phyloP scores from a whole-genome alignment of 768 basidiomycete genomes.

The Lactifluus echinatus region DNA sequence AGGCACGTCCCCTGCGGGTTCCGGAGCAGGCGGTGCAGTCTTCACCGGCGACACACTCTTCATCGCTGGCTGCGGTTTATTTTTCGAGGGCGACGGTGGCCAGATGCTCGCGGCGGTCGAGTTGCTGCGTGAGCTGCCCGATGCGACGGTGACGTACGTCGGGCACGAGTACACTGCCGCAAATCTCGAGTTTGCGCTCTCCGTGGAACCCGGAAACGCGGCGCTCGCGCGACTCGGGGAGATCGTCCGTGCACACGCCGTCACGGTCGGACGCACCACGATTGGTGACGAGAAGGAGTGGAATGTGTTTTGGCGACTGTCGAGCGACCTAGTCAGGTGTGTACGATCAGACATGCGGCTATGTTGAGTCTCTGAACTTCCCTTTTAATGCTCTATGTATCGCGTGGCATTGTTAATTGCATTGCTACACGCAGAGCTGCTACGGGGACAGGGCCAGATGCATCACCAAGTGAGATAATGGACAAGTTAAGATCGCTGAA shows the following conservation, averaged over 20 bases:
- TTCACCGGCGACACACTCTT: slow-evolving; percentile 97
- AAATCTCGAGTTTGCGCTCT: slow-evolving; percentile 62
- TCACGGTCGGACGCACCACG: slow-evolving; percentile 76
- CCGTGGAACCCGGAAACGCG: slow-evolving; percentile 54
- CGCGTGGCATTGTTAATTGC: background rate
- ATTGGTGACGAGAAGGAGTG: slow-evolving; percentile 90
- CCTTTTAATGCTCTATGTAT: background rate
- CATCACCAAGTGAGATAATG: slow-evolving; percentile 56
- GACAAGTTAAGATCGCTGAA: slow-evolving; percentile 70
- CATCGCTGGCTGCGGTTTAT: slow-evolving; percentile 81
- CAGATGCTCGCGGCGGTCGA: slow-evolving; percentile 75
- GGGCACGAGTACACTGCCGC: slow-evolving; percentile 89
- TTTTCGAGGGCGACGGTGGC: slow-evolving; percentile 79
- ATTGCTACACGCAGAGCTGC: slow-evolving; percentile 35
- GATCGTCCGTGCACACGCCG: slow-evolving; percentile 47
- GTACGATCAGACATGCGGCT: slow-evolving; percentile 20
- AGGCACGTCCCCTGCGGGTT: slow-evolving; percentile 14
- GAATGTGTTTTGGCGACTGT: slow-evolving; percentile 91
- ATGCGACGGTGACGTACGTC: slow-evolving; percentile 72
- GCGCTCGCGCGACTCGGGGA: slow-evolving; percentile 51
- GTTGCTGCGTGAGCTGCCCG: slow-evolving; percentile 66
- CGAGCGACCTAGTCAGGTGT: slow-evolving; percentile 53
- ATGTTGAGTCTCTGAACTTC: background rate
- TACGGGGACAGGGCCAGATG: slow-evolving; percentile 33
- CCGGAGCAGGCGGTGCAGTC: slow-evolving; percentile 57